Percentiles rank a stretch among this genome's conserved stretches.
These are phyloP conservation scores for Didymella pomorum DNA, from an alignment of 2,329 filamentous ascomycete species.

Conservation along the genomic window DNA sequence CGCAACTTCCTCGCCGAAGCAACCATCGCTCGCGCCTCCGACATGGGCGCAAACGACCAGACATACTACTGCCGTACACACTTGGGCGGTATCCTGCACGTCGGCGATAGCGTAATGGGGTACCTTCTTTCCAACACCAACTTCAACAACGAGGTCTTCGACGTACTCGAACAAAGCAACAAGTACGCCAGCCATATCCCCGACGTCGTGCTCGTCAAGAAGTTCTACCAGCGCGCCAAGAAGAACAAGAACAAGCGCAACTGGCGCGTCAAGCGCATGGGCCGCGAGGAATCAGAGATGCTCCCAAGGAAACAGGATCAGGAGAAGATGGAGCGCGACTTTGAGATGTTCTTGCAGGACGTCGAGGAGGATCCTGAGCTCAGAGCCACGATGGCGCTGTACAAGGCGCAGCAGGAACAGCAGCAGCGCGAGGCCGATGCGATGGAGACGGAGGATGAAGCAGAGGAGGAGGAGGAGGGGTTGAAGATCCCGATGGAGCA, in stretches of 20 bases:
- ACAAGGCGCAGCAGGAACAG: slow-evolving; percentile 71
- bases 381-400: slow-evolving; percentile 82
- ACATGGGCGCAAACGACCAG: slow-evolving; percentile 84
- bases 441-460: slow-evolving; percentile 71
- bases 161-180: slow-evolving; percentile 78
- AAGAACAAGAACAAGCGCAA: slow-evolving; percentile 69
- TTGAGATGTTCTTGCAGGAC: slow-evolving; percentile 95
- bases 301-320: slow-evolving; percentile 87
- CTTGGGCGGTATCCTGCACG: slow-evolving; percentile 82
- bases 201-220: slow-evolving; percentile 96
- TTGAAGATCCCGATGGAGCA: slow-evolving; percentile 60
- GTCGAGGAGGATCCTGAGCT: slow-evolving; percentile 95
- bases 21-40: slow-evolving; percentile 84
- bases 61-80: slow-evolving; percentile 93
- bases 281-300: slow-evolving; percentile 85
- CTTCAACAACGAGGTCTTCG: slow-evolving; percentile 88
- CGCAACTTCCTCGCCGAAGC: slow-evolving; percentile 86
- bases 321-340: slow-evolving; percentile 88
- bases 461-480: slow-evolving; percentile 63
- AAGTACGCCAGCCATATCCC: slow-evolving; percentile 82
- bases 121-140: slow-evolving; percentile 89
- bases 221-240: slow-evolving; percentile 89
- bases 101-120: slow-evolving; percentile 93
- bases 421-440: slow-evolving; percentile 66
- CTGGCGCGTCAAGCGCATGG: slow-evolving; percentile 96